Conservation (phyloP, 1,284 basidiomycete genomes). For the Microstroma glucosiphilum region DNA sequence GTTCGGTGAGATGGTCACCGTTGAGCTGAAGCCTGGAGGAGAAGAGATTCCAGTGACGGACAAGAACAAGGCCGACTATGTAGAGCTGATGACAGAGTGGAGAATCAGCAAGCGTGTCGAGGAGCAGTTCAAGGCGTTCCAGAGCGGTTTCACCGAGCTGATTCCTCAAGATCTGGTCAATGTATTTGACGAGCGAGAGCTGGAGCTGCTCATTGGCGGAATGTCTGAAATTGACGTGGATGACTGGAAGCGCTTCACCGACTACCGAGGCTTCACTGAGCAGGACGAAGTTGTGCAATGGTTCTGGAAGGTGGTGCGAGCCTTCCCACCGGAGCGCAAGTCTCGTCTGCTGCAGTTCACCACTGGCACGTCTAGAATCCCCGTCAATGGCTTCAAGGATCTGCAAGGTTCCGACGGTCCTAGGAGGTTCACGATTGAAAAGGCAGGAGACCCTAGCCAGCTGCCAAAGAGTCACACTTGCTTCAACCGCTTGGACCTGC, state of each 20-base stretch:
- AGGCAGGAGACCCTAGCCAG: conserved; percentile 45
- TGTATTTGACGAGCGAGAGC: conserved; percentile 95
- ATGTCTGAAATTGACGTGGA: conserved; percentile 92
- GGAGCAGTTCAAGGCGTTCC: conserved; percentile 92
- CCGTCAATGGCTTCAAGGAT: conserved; percentile 98
- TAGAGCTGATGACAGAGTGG: conserved; percentile 87
- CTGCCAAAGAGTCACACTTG: conserved; percentile 50
- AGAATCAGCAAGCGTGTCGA: conserved; percentile 84
- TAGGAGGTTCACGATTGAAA: conserved; percentile 49
- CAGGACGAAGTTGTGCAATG: conserved; percentile 75
- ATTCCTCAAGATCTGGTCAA: conserved; percentile 90
- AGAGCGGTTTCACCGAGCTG: conserved; percentile 89
- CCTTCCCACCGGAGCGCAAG: conserved; percentile 94
- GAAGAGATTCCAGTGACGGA: conserved; percentile 81
- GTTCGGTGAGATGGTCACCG: conserved; percentile 90
- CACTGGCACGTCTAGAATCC: conserved; percentile 92
- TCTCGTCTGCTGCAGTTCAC: conserved; percentile 85
- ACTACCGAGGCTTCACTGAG: conserved; percentile 57
- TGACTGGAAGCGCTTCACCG: conserved; percentile 62
- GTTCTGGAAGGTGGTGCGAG: conserved; percentile 98
- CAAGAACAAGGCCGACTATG: conserved; percentile 98
- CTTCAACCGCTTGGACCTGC: conserved; percentile 50
- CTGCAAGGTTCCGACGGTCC: conserved; percentile 95
- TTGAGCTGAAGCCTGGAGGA: conserved; percentile 84
- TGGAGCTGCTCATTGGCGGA: conserved; percentile 86